Base-by-base conservation (phyloP, 306 rosid genomes). In the Fagus sylvatica region DNA sequence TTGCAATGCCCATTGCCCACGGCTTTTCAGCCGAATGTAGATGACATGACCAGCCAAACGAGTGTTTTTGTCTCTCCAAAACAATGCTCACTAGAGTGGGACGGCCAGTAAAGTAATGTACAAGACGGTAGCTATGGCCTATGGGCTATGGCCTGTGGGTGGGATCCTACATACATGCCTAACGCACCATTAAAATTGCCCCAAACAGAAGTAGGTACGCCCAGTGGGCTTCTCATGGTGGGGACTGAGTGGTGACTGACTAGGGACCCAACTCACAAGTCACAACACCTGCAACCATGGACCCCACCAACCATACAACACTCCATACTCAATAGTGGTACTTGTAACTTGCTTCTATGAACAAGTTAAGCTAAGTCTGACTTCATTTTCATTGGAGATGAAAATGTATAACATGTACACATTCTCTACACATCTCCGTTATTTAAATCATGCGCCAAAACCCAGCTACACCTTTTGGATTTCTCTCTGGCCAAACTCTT, bases 401-500 rank as follows among this genome's bases (percentile, higher is more conserved):
- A 5, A 19, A 65, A 16, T 16, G 17, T 7, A 16, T 16, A 17
- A 17, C 4, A 16, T 37, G 70, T 22, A 7, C 5, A 5, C 40
- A 13, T 7, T 40, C 41, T 3, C 39, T 12, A 0, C 8, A 12
- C 10, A 60, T 32, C 15, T 4, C 40, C 66, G 10, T 30, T 32
- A 10, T 10, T 60, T 11, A 60, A 60, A 60, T 12, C 12, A 16
- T 2, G 10, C 33, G 7, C 46, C 43, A 69, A 74, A 74, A 69
- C 75, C 28, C 28, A 22, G 28, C 28, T 22, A 22, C 28, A 22
- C 28, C 28, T 74, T 17, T 4, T 0, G 2, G 86, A 89, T 89
- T 61, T 90, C 84, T 67, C 13, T 75, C 73, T 87, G 93, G 78
- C 87, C 75, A 22, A 76, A 62, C 48, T 70, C 69, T 71, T 79